Conservation (phyloP, 495 filamentous ascomycete species). For the Umbilicaria muhlenbergii region DNA sequence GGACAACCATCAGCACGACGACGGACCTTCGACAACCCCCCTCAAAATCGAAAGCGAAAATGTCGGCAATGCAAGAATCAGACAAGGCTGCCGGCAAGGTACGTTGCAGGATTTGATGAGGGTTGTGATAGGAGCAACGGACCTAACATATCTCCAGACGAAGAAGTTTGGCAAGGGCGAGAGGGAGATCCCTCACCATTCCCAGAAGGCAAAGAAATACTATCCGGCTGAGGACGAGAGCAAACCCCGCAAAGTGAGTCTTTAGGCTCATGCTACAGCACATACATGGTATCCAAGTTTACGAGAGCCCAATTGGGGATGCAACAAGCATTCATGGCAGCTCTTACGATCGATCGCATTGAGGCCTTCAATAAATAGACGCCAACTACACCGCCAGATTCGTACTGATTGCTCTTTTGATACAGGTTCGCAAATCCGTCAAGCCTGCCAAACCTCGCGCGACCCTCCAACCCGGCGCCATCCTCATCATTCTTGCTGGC, state of each 20-base stretch:
- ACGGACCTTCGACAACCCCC: neutral
- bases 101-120: too few relatives aligned
- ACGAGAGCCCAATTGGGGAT: too few relatives aligned
- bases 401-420: constrained; percentile 7
- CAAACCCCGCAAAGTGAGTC: constrained; percentile 71
- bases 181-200: constrained; percentile 66
- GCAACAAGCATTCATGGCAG: too few relatives aligned
- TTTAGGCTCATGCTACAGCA: neutral
- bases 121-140: too few relatives aligned
- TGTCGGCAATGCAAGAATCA: constrained; percentile 11
- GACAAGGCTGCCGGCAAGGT: constrained; percentile 7
- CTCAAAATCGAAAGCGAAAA: constrained; percentile 3
- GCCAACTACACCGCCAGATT: too few relatives aligned
- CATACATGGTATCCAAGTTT: neutral
- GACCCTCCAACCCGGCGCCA: constrained; percentile 78
- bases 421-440: constrained; percentile 85
- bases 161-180: constrained; percentile 98
- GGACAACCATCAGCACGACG: constrained; percentile 25
- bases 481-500: constrained; percentile 97
- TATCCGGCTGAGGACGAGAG: constrained; percentile 92
- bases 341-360: too few relatives aligned
- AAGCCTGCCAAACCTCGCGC: constrained; percentile 70
- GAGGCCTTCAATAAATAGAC: too few relatives aligned
- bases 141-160: constrained; percentile 33
- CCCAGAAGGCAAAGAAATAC: constrained; percentile 96